Evolutionary conservation across 2,329 filamentous ascomycete species (phyloP).

Genomic region (Xylariaceae sp.): DNA sequence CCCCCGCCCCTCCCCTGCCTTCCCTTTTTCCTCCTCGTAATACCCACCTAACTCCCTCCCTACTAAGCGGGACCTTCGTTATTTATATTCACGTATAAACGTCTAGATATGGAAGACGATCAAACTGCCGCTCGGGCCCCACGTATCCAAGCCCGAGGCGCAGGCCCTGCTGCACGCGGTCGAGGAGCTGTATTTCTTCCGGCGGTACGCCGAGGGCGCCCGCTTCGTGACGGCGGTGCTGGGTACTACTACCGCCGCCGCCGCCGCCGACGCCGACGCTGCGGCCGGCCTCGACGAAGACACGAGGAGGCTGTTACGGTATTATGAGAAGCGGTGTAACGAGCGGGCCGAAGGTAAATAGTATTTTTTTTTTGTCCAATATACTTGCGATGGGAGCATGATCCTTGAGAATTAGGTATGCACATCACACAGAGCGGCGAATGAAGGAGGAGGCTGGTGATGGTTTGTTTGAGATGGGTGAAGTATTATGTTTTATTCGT

Average conservation of each 20-base stretch:
- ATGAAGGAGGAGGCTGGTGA: too few species aligned
- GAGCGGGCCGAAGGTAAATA: slow-evolving; percentile 31
- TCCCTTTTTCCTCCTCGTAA: too few species aligned
- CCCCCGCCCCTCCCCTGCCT: background rate
- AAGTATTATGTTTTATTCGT: slow-evolving; percentile 12
- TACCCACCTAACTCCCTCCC: too few species aligned
- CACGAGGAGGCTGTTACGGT: slow-evolving; percentile 42
- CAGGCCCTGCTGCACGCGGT: slow-evolving; percentile 59
- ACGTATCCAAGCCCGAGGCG: slow-evolving; percentile 48
- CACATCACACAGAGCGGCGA: too few species aligned
- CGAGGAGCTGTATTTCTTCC: slow-evolving; percentile 61
- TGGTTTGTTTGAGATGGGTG: slow-evolving; percentile 1
- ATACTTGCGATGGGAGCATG: too few species aligned
- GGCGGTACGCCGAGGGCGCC: slow-evolving; percentile 49
- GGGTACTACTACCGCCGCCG: too few species aligned
- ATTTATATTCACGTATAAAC: too few species aligned
- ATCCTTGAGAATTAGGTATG: too few species aligned
- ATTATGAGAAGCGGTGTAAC: slow-evolving; percentile 48
- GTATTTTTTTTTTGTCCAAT: background rate
- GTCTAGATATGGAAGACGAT: slow-evolving; percentile 52
- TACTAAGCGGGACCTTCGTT: background rate
- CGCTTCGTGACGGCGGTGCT: slow-evolving; percentile 44
- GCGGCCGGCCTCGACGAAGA: slow-evolving; percentile 47
- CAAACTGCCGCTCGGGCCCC: slow-evolving; percentile 43
- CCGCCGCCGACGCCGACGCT: slow-evolving; percentile 19